Percentiles rank a stretch among this genome's conserved stretches.
These are phyloP conservation scores for Solanum habrochaites DNA, from an alignment of 257 asterid genomes.

Conservation along the genomic window DNA sequence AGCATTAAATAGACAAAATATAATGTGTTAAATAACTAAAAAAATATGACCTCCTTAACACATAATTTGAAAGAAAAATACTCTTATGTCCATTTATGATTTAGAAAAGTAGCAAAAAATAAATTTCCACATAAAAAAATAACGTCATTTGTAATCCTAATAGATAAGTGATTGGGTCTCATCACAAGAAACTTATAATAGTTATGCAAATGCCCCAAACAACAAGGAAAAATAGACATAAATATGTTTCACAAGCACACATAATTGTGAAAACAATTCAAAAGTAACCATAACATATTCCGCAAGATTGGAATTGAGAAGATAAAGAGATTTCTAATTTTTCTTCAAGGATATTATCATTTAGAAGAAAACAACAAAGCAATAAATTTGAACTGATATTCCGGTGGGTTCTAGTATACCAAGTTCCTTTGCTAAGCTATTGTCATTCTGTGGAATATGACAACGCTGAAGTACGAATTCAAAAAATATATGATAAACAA, in stretches of 20 bases:
- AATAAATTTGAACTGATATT: constrained; percentile 40
- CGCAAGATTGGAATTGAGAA: not conserved
- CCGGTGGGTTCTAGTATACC: constrained; percentile 89
- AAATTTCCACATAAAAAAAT: too few species aligned
- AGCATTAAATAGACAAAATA: too few species aligned
- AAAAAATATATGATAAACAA: constrained; percentile 80
- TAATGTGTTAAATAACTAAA: too few species aligned
- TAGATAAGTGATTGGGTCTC: too few species aligned
- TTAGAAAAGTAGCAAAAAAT: too few species aligned
- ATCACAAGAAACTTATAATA: too few species aligned
- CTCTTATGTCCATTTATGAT: too few species aligned
- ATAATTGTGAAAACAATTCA: not conserved
- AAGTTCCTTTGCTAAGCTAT: constrained; percentile 95
- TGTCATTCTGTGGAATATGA: constrained; percentile 92
- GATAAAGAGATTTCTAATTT: not conserved
- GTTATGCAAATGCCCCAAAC: too few species aligned
- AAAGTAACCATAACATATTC: not conserved
- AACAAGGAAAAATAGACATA: too few species aligned
- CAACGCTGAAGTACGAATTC: constrained; percentile 85
- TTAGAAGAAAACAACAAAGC: not conserved
- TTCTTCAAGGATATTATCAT: not conserved
- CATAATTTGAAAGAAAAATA: too few species aligned
- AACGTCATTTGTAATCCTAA: too few species aligned
- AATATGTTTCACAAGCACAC: not conserved
- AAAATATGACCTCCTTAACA: too few species aligned